Conservation (phyloP, 2,329 filamentous ascomycete species). For the Helminthosporium solani region DNA sequence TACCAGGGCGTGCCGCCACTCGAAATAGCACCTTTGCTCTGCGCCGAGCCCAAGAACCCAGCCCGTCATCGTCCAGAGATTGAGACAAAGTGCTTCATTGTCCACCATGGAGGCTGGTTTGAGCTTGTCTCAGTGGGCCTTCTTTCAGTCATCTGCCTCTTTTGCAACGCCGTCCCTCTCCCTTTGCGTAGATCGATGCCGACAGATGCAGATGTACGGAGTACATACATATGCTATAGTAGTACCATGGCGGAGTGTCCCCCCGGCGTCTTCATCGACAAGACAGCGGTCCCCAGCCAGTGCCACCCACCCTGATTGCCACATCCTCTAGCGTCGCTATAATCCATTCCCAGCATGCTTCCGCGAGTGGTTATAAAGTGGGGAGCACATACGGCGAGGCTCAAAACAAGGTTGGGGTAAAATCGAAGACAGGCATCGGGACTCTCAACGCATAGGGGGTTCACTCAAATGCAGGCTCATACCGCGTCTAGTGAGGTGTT, state of each 20-base stretch:
- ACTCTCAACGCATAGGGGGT: background rate
- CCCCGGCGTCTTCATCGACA: background rate
- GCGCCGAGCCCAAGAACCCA: no score
- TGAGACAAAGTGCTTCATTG: no score
- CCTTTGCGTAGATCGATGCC: no score
- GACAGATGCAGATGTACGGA: no score
- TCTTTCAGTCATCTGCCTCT: background rate
- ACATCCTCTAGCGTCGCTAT: background rate
- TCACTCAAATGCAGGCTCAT: background rate
- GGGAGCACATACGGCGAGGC: background rate
- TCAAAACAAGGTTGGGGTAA: background rate
- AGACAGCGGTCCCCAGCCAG: background rate
- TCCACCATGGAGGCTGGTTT: background rate
- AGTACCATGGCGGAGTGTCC: no score
- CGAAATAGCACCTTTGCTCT: no score
- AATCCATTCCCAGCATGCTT: constrained; percentile 3
- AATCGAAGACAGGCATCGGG: background rate
- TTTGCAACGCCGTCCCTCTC: no score
- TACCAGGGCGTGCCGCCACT: no score
- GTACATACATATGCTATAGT: no score
- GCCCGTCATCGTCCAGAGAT: no score
- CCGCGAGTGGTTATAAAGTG: constrained; percentile 5
- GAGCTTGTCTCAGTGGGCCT: background rate
- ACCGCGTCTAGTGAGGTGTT: background rate
- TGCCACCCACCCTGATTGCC: background rate